A percentile compares a stretch with the other conserved stretches of the same genome.
phyloP scores from a whole-genome alignment of 345 rosid species.

The Physaria fendleri region DNA sequence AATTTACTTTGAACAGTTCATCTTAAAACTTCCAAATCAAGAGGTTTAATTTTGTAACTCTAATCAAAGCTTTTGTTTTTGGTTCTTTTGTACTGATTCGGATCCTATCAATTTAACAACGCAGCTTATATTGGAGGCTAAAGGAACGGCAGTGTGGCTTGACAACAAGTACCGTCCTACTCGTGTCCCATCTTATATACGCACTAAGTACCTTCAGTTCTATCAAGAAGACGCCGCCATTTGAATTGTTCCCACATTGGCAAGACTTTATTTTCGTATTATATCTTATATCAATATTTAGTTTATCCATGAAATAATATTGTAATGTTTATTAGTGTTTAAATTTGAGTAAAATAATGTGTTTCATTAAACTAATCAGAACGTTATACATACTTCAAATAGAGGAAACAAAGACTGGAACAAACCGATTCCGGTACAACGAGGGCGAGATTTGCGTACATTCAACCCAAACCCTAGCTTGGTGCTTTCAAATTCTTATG shows the following conservation, averaged over 20 bases:
- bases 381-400: too few relatives aligned
- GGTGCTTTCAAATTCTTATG: too few relatives aligned
- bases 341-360: too few relatives aligned
- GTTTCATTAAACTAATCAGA: too few relatives aligned
- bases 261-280: too few relatives aligned
- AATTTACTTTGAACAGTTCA: conserved; percentile 57
- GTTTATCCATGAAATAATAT: too few relatives aligned
- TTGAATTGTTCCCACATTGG: conserved; percentile 15
- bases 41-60: conserved; percentile 35
- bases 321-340: too few relatives aligned
- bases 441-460: too few relatives aligned
- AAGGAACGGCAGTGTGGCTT: conserved; percentile 69
- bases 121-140: conserved; percentile 71
- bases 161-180: conserved; percentile 61
- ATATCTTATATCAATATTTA: too few relatives aligned
- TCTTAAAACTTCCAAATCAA: conserved; percentile 55
- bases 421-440: too few relatives aligned
- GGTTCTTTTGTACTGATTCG: neutral
- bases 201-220: conserved; percentile 45
- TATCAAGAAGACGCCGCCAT: conserved; percentile 30
- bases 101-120: neutral
- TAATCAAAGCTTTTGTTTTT: neutral
- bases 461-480: too few relatives aligned
- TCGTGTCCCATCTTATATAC: conserved; percentile 54
- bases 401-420: too few relatives aligned